Evolutionary conservation across 768 basidiomycete species (phyloP).

Genomic region (Tephrocybe rancida): DNA sequence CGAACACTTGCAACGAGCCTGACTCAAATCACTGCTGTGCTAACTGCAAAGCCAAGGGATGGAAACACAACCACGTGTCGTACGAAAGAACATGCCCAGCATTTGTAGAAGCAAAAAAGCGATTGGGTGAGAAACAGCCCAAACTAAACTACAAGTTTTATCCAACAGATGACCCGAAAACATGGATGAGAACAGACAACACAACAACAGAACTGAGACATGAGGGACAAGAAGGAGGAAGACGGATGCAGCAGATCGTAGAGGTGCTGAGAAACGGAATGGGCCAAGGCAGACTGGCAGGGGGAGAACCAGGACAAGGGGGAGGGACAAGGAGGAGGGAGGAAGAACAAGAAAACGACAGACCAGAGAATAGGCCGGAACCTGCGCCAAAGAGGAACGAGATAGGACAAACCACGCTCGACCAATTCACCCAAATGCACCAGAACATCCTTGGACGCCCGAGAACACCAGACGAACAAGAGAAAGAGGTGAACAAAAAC

Average conservation of each 20-base stretch:
- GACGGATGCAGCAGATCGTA: background rate
- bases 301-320: background rate
- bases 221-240: background rate
- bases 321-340: no score
- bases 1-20: constrained; percentile 12
- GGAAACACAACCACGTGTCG: constrained; percentile 19
- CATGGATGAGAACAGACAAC: constrained; percentile 8
- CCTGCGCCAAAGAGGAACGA: no score
- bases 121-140: constrained; percentile 5
- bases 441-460: no score
- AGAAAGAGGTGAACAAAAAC: no score
- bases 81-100: constrained; percentile 24
- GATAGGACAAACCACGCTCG: no score
- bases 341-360: no score
- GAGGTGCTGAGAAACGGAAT: background rate
- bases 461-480: no score
- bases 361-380: no score
- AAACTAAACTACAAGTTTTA: constrained; percentile 17
- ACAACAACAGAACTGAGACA: background rate
- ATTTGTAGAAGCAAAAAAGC: constrained; percentile 13
- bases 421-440: no score
- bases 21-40: constrained; percentile 15
- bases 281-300: background rate
- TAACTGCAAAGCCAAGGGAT: constrained; percentile 23
- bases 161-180: constrained; percentile 7